phyloP scores from a whole-genome alignment of 2,329 filamentous ascomycete genomes.

The Cyclaneusma minus region DNA sequence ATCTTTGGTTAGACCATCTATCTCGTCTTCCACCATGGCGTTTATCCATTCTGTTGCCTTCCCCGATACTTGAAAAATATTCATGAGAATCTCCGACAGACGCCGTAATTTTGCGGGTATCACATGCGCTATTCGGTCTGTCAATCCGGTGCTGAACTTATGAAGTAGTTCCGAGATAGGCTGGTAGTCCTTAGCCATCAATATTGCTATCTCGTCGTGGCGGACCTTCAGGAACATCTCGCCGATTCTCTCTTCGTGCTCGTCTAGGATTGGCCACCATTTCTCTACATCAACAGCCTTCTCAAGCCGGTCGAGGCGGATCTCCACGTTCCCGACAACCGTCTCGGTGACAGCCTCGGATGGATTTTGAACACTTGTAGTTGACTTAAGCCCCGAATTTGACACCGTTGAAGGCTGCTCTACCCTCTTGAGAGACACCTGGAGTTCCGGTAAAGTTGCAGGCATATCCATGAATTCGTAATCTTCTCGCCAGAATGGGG shows the following conservation, averaged over 20 bases:
- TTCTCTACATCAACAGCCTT: slow-evolving; percentile 66
- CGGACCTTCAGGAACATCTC: slow-evolving; percentile 73
- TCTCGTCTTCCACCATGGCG: slow-evolving; percentile 88
- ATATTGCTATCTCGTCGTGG: slow-evolving; percentile 77
- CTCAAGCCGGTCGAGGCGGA: slow-evolving; percentile 60
- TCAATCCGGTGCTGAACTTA: slow-evolving; percentile 69
- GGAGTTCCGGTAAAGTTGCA: slow-evolving; percentile 50
- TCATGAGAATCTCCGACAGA: slow-evolving; percentile 75
- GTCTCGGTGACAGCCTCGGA: slow-evolving; percentile 27
- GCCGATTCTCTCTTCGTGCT: slow-evolving; percentile 60
- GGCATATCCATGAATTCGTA: slow-evolving; percentile 65
- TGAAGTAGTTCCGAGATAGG: slow-evolving; percentile 72
- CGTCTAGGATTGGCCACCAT: slow-evolving; percentile 73
- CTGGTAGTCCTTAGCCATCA: slow-evolving; percentile 75
- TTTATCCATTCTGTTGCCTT: slow-evolving; percentile 79
- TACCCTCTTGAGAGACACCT: slow-evolving; percentile 55
- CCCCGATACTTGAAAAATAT: slow-evolving; percentile 90
- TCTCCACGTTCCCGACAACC: slow-evolving; percentile 58
- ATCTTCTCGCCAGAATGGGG: slow-evolving; percentile 71
- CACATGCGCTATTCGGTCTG: slow-evolving; percentile 66
- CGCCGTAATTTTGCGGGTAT: slow-evolving; percentile 63
- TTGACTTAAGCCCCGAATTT: slow-evolving; percentile 14
- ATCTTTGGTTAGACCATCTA: slow-evolving; percentile 81
- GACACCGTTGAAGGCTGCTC: slow-evolving; percentile 19
- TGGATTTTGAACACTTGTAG: slow-evolving; percentile 12